These are phyloP conservation scores for Pleurotus platypus DNA, from an alignment of 768 basidiomycete genomes.

Conservation along the genomic window DNA sequence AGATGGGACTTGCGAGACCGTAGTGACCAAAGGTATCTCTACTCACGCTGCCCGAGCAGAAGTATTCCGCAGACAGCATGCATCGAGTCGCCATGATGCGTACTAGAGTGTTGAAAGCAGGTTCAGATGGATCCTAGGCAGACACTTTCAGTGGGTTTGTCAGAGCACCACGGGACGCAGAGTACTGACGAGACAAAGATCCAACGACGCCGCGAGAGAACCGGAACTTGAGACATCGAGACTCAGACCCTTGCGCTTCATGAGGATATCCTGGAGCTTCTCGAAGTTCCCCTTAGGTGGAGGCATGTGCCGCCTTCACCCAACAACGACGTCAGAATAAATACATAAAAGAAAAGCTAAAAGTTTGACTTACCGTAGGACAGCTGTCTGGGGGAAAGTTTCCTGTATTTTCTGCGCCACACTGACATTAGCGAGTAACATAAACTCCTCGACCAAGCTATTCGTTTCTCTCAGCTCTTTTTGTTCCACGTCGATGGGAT, in stretches of 20 bases:
- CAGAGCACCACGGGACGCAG: background rate
- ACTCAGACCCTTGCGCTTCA: conserved; percentile 77
- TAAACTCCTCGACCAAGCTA: conserved; percentile 97
- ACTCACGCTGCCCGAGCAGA: conserved; percentile 91
- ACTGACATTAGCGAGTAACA: conserved; percentile 95
- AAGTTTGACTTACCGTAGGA: conserved; percentile 57
- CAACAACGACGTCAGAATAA: background rate
- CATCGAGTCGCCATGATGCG: conserved; percentile 99
- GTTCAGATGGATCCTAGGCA: conserved; percentile 70
- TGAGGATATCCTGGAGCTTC: conserved; percentile 87
- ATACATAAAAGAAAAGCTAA: background rate
- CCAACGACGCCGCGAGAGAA: conserved; percentile 83
- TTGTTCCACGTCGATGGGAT: conserved; percentile 96
- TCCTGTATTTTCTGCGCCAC: conserved; percentile 92
- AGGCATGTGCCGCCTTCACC: conserved; percentile 75
- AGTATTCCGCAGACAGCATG: conserved; percentile 98
- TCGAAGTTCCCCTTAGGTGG: conserved; percentile 95
- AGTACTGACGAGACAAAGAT: conserved; percentile 73
- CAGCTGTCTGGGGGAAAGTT: conserved; percentile 93
- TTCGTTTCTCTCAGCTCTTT: conserved; percentile 93
- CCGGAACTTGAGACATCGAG: conserved; percentile 91
- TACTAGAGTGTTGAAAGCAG: conserved; percentile 95
- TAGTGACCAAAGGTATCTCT: conserved; percentile 95
- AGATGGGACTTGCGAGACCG: conserved; percentile 94
- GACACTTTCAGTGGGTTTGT: background rate